A percentile compares a stretch with the other conserved stretches of the same genome.
Evolutionary conservation across 2,329 filamentous ascomycete genomes (phyloP).

Genomic region (Calycina herbarum): DNA sequence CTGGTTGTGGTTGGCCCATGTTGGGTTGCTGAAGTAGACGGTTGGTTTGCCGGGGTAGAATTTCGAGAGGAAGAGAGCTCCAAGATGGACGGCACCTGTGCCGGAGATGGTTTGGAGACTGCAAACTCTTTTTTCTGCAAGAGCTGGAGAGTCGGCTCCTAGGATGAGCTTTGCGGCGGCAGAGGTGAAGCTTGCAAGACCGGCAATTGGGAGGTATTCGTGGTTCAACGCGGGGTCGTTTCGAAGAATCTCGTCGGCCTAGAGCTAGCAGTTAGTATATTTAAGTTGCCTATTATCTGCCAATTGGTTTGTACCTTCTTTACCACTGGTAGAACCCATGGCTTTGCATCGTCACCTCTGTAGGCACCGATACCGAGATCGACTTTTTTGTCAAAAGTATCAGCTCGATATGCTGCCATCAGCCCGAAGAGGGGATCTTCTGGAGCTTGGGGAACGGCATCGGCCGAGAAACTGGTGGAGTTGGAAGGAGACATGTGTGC

Average conservation of each 20-base stretch:
- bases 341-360: conserved; percentile 91
- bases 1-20: conserved; percentile 98
- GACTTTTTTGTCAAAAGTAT: conserved; percentile 77
- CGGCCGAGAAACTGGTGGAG: conserved; percentile 70
- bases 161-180: conserved; percentile 91
- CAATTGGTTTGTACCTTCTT: conserved; percentile 70
- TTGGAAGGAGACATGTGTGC: conserved; percentile 62
- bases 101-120: conserved; percentile 95
- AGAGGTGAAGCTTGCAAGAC: conserved; percentile 78
- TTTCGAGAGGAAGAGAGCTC: conserved; percentile 87
- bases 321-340: conserved; percentile 94
- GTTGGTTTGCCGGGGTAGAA: conserved; percentile 78
- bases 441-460: conserved; percentile 82
- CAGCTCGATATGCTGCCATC: conserved; percentile 82
- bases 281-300: neutral
- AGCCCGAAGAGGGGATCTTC: conserved; percentile 95
- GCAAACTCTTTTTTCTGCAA: conserved; percentile 76
- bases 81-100: conserved; percentile 91
- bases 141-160: conserved; percentile 74
- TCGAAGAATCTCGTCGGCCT: conserved; percentile 90
- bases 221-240: conserved; percentile 91
- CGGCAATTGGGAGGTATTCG: conserved; percentile 96
- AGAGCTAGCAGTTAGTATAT: conserved; percentile 23
- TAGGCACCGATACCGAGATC: conserved; percentile 93
- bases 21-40: conserved; percentile 91